Base-by-base conservation (phyloP, 1,284 basidiomycete species). In the Athelia sp. region DNA sequence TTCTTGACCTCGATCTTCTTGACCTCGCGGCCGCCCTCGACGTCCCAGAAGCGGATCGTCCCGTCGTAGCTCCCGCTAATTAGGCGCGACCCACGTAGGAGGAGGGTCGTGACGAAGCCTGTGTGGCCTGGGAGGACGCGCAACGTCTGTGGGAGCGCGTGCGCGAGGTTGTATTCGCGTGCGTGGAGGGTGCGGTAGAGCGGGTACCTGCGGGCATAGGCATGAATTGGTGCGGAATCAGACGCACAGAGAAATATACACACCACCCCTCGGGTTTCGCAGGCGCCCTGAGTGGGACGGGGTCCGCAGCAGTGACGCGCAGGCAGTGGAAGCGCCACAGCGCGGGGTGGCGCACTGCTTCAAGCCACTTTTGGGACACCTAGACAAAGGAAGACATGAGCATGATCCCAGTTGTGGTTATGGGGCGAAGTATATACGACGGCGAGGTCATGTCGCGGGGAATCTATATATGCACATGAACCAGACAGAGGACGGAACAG, bases 51-150 rank as follows among this genome's bases (percentile, higher is more conserved):
- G 6, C 91, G 76, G 52, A 93, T 91, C 0, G 88, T 92, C 68
- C 94, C 92, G 54, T 95, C 93, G 60, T 94, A 93, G 40, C 86
- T 90, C 15, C 92, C 93, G 55, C 87, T 92, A 54, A 95, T 90
- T 34, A 96, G 74, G 14, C 86, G 74, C 59, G 88, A 86, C 35
- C 81, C 90, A 51, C 83, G 75, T 32, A 95, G 68, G 26, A 92
- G 75, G 34, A 96, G 71, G 0, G 88, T 90, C 0, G 93, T 96
- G 55, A 90, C 91, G 63, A 93, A 95, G 62, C 86, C 90, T 4
- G 85, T 90, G 59, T 96, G 93, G 0, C 91, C 93, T 40, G 81
- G 78, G 46, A 95, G 73, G 72, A 92, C 84, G 11, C 83, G 72
- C 36, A 95, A 74, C 14, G 72, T 78, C 65, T 94, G 91, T 0